Conservation (phyloP, 2,329 filamentous ascomycete species). For the Coniochaeta hoffmannii region DNA sequence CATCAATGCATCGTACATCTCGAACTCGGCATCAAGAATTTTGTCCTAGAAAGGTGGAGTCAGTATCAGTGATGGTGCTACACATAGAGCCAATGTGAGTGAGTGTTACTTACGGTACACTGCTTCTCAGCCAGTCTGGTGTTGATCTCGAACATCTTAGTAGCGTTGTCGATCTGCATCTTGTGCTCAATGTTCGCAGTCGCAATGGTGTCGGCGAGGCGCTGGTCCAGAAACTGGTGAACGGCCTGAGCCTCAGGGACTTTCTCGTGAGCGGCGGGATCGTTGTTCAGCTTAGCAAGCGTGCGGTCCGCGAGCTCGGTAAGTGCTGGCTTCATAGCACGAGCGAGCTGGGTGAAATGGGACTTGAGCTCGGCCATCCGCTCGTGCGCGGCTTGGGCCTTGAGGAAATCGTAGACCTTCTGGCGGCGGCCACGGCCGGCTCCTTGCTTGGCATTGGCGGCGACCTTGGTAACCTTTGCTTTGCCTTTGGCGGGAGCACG, state of each 20-base stretch:
- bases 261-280: conserved; percentile 44
- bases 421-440: conserved; percentile 39
- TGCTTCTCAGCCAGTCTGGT: conserved; percentile 10
- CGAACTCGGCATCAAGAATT: conserved; percentile 27
- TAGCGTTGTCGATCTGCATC: conserved; percentile 11
- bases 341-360: conserved; percentile 54
- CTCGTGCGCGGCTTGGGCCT: conserved; percentile 51
- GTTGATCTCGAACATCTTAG: conserved; percentile 16
- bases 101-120: conserved; percentile 14
- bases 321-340: conserved; percentile 55
- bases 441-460: conserved; percentile 27
- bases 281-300: conserved; percentile 48
- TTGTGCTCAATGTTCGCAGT: conserved; percentile 14
- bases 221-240: conserved; percentile 41
- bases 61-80: not conserved
- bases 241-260: conserved; percentile 45
- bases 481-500: conserved; percentile 6
- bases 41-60: conserved; percentile 5
- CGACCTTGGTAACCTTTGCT: conserved; percentile 19
- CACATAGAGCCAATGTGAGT: conserved; percentile 1
- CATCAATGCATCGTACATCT: conserved; percentile 38
- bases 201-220: conserved; percentile 23
- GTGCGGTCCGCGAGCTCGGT: conserved; percentile 57
- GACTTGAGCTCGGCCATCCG: conserved; percentile 61
- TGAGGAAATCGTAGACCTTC: conserved; percentile 47